A percentile compares a stretch with the other conserved stretches of the same genome.
phyloP scores from a whole-genome alignment of 208 protist genomes.

The Trichomonas vaginalis region DNA sequence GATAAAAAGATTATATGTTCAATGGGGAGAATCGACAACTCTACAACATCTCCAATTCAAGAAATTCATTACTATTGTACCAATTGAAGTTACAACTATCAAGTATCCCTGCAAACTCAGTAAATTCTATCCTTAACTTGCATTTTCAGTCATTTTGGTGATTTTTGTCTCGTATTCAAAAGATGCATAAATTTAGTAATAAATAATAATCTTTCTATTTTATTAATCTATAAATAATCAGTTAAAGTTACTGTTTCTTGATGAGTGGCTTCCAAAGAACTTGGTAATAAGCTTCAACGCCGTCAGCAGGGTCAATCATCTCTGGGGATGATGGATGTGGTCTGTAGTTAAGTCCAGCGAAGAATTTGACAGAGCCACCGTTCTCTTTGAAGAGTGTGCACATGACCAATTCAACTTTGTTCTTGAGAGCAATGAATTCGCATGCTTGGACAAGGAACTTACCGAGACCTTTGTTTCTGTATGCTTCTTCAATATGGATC shows the following conservation, averaged over 20 bases:
- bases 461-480: not conserved
- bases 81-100: too few species aligned
- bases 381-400: not conserved
- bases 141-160: too few species aligned
- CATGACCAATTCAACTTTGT: not conserved
- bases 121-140: too few species aligned
- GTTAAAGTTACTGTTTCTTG: not conserved
- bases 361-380: not conserved
- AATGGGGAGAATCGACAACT: too few species aligned
- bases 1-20: too few species aligned
- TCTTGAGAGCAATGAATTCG: not conserved
- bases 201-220: not conserved
- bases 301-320: not conserved
- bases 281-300: not conserved
- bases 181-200: too few species aligned
- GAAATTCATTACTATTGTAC: too few species aligned
- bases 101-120: too few species aligned
- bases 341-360: not conserved
- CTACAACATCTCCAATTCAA: too few species aligned
- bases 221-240: not conserved
- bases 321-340: not conserved
- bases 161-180: too few species aligned
- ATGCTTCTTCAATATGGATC: not conserved
- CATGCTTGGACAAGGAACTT: not conserved
- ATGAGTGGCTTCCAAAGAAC: not conserved